Base-by-base conservation (phyloP, 805 yeast species). In the Sungouiozyma intestinalis region DNA sequence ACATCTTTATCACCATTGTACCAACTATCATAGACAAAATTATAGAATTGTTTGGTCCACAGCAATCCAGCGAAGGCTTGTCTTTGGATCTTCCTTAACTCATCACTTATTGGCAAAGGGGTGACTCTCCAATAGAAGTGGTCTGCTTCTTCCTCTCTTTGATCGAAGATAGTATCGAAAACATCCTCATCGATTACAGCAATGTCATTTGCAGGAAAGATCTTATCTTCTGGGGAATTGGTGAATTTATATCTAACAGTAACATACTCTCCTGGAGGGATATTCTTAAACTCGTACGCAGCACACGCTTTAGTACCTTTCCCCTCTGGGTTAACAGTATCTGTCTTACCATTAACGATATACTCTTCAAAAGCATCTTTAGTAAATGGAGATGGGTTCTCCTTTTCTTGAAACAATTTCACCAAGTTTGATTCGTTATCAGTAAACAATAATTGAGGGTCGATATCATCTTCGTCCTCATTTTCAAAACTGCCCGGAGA, bases 291-390 rank as follows among this genome's bases (percentile, higher is more conserved):
- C 16, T 75, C 71, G 60, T 79, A 87, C 77, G 85, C 81, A 1
- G 92, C 95, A 52, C 85, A 78, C 3, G 86, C 76, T 62, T 87
- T 87, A 3, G 96, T 87, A 42, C 97, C 97, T 19, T 50, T 57
- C 9, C 68, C 55, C 8, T 73, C 73, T 0, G 94, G 95, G 58
- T 88, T 88, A 16, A 82, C 76, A 1, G 79, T 83, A 1, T 64
- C 71, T 44, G 69, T 65, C 15, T 71, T 68, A 40, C 72, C 81
- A 35, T 54, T 37, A 39, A 87, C 74, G 40, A 87, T 68, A 55
- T 72, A 76, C 45, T 86, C 95, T 61, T 88, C 95, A 72, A 88
- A 87, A 1, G 90, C 97, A 63, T 88, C 96, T 61, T 88, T 88
- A 45, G 79, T 81, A 60, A 69, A 86, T 38, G 67, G 55, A 4